Base-by-base conservation (phyloP, 1,284 basidiomycete species). In the Lentinus polychrous region DNA sequence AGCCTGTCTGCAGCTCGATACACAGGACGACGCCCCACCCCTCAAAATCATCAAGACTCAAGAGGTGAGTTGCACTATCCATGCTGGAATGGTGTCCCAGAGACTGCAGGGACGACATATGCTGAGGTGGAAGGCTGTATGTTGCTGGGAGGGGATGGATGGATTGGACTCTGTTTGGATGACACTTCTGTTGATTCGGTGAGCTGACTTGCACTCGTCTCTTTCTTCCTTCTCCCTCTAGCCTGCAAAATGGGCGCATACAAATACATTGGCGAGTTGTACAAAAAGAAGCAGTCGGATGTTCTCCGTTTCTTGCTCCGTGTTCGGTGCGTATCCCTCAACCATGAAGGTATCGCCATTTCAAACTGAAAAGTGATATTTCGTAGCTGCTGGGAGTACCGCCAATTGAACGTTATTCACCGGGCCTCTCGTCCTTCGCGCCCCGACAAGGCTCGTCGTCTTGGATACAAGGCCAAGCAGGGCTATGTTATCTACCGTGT, bases 391-490 rank as follows among this genome's bases (percentile, higher is more conserved):
- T 99, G 95, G 95, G 95, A 99, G 70, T 96, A 93, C 77, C 89
- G 94, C 62, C 95, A 99, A 71, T 76, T 99, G 65, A 94, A 96
- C 63, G 93, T 99, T 59, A 92, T 98, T 68, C 94, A 98, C 81
- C 91, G 95, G 57, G 94, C 94, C 49, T 93, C 94, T 56, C 91
- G 95, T 55, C 95, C 95, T 50, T 98, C 95, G 49, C 91, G 96
- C 67, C 96, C 94, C 50, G 95, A 99, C 80, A 99, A 98, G 82
- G 95, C 95, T 58, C 91, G 95, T 71, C 90, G 94, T 60, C 79
- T 99, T 55, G 95, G 95, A 50, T 99, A 99, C 86, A 99, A 97
- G 77, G 92, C 96, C 69, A 99, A 99, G 83, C 96, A 99, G 75
- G 96, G 96, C 64, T 99, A 93, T 70, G 89, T 99, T 55, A 74